Base-by-base conservation (phyloP, 108 stramenopile species). In the Stephanodiscus triporus region DNA sequence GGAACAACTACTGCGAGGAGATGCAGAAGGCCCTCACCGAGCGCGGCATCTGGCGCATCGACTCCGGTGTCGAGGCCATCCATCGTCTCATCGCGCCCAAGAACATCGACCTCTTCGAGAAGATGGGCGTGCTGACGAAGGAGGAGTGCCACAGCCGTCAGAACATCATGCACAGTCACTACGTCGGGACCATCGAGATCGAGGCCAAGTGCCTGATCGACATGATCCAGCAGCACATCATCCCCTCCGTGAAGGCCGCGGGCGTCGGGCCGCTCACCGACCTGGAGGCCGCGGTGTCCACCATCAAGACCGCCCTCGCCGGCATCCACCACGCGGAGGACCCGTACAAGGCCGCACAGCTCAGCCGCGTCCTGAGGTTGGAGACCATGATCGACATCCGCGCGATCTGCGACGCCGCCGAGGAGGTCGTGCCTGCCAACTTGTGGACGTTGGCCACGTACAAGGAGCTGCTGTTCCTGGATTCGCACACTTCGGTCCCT, bases 381-480 rank as follows among this genome's bases (percentile, higher is more conserved):
- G 92, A 95, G 70, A 91, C 94, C 69, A 98, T 98, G 97, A 82
- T 95, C 73, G 92, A 93, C 65, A 92, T 94, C 67, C 93, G 97
- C 48, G 93, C 73, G 20, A 60, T 86, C 34, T 93, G 91, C 67
- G 97, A 98, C 82, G 87, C 85, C 24, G 95, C 97, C 29, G 97
- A 98, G 84, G 93, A 85, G 69, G 85, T 92, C 56, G 85, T 93
- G 26, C 95, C 96, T 57, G 95, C 93, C 56, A 83, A 91, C 48
- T 78, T 90, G 70, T 98, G 96, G 95, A 88, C 94, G 67, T 83
- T 97, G 69, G 94, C 97, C 50, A 96, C 97, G 2, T 98, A 98
- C 90, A 95, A 95, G 89, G 96, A 97, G 68, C 73, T 98, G 56
- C 72, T 97, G 66, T 98, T 96, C 78, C 80, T 95, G 63, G 93